phyloP scores from a whole-genome alignment of 306 rosid genomes.

The Acacia acuminata region DNA sequence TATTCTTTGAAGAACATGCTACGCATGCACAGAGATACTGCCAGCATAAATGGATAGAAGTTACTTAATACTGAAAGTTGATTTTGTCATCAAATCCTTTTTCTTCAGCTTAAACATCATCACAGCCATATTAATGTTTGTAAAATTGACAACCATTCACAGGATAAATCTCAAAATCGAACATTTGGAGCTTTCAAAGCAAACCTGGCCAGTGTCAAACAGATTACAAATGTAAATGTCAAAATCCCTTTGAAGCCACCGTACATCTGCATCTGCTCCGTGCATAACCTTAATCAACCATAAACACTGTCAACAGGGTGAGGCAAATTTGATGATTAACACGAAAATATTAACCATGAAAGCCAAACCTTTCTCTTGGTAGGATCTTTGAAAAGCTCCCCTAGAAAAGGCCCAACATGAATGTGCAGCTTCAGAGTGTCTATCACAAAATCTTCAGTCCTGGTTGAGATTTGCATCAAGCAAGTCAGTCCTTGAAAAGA shows the following conservation, averaged over 20 bases:
- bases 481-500: constrained; percentile 98
- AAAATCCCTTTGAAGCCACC: constrained; percentile 96
- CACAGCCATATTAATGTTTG: neutral
- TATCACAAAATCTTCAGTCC: constrained; percentile 89
- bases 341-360: neutral
- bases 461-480: constrained; percentile 97
- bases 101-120: neutral
- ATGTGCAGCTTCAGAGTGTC: constrained; percentile 88
- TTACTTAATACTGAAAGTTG: neutral
- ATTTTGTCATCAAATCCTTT: neutral
- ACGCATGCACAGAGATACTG: constrained; percentile 13
- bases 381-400: constrained; percentile 94
- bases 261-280: constrained; percentile 90
- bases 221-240: constrained; percentile 93
- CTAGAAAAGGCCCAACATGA: constrained; percentile 84
- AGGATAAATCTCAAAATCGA: constrained; percentile 7
- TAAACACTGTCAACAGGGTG: constrained; percentile 29
- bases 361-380: constrained; percentile 77
- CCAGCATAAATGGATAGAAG: neutral
- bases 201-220: constrained; percentile 97
- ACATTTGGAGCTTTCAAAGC: constrained; percentile 19
- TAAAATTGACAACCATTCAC: neutral
- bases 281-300: constrained; percentile 82
- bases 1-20: neutral
- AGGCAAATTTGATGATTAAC: neutral